Evolutionary conservation across 768 basidiomycete species (phyloP).

Genomic region (Astraeus odoratus): DNA sequence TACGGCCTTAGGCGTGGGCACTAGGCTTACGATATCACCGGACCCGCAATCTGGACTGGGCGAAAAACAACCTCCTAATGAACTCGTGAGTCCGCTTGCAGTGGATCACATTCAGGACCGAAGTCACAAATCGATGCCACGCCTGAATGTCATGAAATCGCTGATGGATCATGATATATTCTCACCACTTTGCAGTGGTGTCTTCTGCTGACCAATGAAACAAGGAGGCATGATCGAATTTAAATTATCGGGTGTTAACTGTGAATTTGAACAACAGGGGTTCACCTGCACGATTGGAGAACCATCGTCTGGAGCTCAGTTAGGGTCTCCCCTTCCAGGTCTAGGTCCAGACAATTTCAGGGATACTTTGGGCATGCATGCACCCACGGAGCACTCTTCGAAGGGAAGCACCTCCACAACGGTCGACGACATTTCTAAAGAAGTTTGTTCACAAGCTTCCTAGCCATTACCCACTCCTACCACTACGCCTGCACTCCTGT

Average conservation of each 20-base stretch:
- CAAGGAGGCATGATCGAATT: slow-evolving; percentile 55
- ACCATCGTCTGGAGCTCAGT: slow-evolving; percentile 32
- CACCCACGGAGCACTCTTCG: slow-evolving; percentile 1
- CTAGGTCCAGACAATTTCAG: slow-evolving; percentile 1
- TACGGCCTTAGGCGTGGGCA: slow-evolving; percentile 62
- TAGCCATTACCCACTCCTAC: slow-evolving; percentile 3
- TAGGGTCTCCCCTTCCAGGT: slow-evolving; percentile 14
- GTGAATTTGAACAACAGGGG: slow-evolving; percentile 24
- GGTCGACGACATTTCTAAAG: slow-evolving; percentile 7
- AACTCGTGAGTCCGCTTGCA: slow-evolving; percentile 21
- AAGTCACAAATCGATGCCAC: slow-evolving; percentile 4
- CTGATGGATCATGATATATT: slow-evolving; percentile 57
- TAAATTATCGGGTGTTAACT: slow-evolving; percentile 34
- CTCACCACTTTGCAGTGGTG: not conserved
- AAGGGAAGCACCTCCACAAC: too few species aligned
- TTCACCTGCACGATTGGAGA: slow-evolving; percentile 40
- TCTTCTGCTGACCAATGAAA: slow-evolving; percentile 1
- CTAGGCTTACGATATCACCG: slow-evolving; percentile 33
- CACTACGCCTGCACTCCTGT: slow-evolving; percentile 7
- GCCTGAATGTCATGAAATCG: slow-evolving; percentile 46
- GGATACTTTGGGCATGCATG: not conserved
- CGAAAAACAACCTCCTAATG: slow-evolving; percentile 13
- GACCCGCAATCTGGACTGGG: slow-evolving; percentile 17
- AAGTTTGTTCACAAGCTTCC: not conserved
- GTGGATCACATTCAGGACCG: slow-evolving; percentile 19